phyloP scores from a whole-genome alignment of 371 early-diverging fungal species.

The Zopfochytrium polystomum region DNA sequence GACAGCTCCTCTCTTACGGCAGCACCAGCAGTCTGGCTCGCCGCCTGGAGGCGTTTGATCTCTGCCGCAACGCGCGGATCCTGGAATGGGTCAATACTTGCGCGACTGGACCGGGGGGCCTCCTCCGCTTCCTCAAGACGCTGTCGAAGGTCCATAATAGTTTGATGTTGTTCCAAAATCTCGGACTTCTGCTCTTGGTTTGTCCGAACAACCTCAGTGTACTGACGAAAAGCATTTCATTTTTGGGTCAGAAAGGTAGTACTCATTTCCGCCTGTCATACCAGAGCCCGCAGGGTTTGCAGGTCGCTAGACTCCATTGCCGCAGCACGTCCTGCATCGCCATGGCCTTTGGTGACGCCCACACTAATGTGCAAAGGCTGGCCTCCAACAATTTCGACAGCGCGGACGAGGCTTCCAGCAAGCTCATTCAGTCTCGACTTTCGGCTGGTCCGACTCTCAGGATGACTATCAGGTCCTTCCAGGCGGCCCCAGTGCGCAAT shows the following conservation, averaged over 20 bases:
- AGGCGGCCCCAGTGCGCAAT: background rate
- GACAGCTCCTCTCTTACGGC: slow-evolving; percentile 13
- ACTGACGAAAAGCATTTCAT: background rate
- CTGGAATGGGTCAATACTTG: background rate
- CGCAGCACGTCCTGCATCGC: background rate
- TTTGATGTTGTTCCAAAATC: background rate
- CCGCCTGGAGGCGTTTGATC: background rate
- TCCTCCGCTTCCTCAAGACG: background rate
- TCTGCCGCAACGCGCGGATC: background rate
- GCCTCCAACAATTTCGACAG: background rate
- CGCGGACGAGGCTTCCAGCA: background rate
- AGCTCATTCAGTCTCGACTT: background rate
- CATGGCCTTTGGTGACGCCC: background rate
- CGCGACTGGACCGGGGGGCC: background rate
- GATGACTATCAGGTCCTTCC: no score
- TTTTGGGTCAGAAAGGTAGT: no score
- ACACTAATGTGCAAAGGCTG: background rate
- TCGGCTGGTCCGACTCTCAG: background rate
- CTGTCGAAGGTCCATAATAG: background rate
- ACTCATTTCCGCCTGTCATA: no score
- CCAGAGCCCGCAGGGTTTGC: background rate
- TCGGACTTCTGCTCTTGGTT: background rate
- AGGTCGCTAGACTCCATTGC: background rate
- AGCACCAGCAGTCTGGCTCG: background rate
- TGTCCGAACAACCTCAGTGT: background rate